Evolutionary conservation across 73 alveolate genomes (phyloP), one percentile per base, ranked within the genome.

Genomic region (Paramecium biaurelia): DNA sequence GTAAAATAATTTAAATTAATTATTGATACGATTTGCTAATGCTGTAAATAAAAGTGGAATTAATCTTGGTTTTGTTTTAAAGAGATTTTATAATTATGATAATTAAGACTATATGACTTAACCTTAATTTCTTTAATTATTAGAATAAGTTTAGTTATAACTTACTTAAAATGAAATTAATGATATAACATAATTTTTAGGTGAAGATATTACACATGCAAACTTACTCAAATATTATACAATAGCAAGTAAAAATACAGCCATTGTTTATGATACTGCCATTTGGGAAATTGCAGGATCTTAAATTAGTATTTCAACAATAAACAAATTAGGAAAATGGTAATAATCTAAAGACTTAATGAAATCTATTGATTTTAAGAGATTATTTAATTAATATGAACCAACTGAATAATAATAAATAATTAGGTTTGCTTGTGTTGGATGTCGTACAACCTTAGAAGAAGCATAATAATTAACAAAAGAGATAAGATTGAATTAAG

Each of bases 321-420:
- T 79, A 45, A 79, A 79, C 72, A 79, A 79, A 79, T 34, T 79
- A 45, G 90, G 90, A 24, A 79, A 45, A 79, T 79, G 90, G 90
- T 24, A 79, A 21, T 11, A 41, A 79, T 41, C 90, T 38, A 26
- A 79, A 20, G 70, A 79, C 10, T 41, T 47, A 10, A 38, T 79
- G 72, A 79, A 79, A 35, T 32, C 90, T n/a, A 38, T 41, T 18
- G 90, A 79, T 7, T 79, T 79, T 34, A 79, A 79, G 34, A 79
- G 90, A 45, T 34, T 79, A 24, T 79, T 79, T 45, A 43, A 41
- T 79, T 79, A 79, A 45, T 79, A 79, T 79, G 90, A 79, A 14
- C 15, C 35, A 11, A 4, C 76, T 38, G 90, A 79, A 21, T 38
- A 38, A 79, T 24, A 79, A 23, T 34, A 79, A 42, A 79, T 79